Percentiles rank a stretch among this genome's conserved stretches.
phyloP scores from a whole-genome alignment of 345 rosid species.

The Eucalyptus leucophloia region DNA sequence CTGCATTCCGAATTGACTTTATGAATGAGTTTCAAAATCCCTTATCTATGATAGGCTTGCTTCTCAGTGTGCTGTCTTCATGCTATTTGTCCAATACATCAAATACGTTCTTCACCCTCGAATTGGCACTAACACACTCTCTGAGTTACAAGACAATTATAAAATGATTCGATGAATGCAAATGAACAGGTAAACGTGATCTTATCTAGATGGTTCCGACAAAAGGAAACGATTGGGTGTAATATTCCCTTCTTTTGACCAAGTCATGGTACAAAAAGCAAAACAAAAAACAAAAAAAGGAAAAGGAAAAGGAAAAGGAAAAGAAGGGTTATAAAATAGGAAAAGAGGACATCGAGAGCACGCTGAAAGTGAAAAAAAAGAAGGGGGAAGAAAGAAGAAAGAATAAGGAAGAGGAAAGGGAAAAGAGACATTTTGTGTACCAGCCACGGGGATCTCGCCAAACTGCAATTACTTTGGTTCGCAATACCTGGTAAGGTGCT shows the following conservation, averaged over 20 bases:
- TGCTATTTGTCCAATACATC: background rate
- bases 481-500: background rate
- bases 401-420: background rate
- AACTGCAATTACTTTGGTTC: too few relatives aligned
- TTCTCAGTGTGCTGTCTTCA: background rate
- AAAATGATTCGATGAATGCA: background rate
- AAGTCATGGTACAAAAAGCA: background rate
- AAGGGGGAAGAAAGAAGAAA: too few relatives aligned
- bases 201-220: background rate
- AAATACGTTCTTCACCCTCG: background rate
- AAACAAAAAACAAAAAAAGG: too few relatives aligned
- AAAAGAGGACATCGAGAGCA: background rate
- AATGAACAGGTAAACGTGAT: background rate
- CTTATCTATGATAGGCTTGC: background rate
- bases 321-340: background rate
- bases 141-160: background rate
- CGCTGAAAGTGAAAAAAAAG: background rate
- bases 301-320: too few relatives aligned
- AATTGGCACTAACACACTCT: background rate
- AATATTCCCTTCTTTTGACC: background rate
- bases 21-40: background rate
- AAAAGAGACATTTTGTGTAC: background rate
- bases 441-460: background rate
- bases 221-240: background rate
- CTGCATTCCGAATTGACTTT: background rate